These are phyloP conservation scores for Neurospora sp. DNA, from an alignment of 495 filamentous ascomycete species.

Conservation along the genomic window DNA sequence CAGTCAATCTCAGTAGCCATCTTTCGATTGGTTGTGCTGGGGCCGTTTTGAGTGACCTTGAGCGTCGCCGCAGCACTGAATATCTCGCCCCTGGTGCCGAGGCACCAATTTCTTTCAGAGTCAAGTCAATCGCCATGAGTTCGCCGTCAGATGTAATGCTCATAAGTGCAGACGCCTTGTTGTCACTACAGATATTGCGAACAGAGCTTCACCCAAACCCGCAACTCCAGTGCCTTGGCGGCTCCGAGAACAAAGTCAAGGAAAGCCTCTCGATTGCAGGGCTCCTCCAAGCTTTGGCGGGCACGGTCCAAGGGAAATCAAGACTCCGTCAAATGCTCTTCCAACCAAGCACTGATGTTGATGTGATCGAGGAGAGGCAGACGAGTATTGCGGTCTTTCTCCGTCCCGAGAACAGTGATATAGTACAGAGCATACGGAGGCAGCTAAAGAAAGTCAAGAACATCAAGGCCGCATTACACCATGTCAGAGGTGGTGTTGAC, in stretches of 20 bases:
- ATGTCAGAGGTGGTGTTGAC: conserved; percentile 68
- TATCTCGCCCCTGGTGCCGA: conserved; percentile 46
- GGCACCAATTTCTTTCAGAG: conserved; percentile 40
- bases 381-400: conserved; percentile 59
- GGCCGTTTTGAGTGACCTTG: conserved; percentile 70
- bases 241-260: conserved; percentile 60
- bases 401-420: conserved; percentile 53
- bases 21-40: conserved; percentile 64
- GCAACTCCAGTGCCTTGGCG: conserved; percentile 67
- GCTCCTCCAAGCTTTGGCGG: conserved; percentile 66
- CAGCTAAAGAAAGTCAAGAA: conserved; percentile 69
- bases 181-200: conserved; percentile 77
- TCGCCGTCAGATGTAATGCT: conserved; percentile 71
- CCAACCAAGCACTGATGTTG: conserved; percentile 60
- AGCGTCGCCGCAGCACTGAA: conserved; percentile 54
- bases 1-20: conserved; percentile 68
- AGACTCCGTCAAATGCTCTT: conserved; percentile 77
- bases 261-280: conserved; percentile 87
- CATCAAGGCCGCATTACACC: conserved; percentile 57
- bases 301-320: conserved; percentile 70
- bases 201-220: conserved; percentile 77
- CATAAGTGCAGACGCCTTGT: conserved; percentile 68
- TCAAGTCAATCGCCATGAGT: conserved; percentile 68
- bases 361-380: conserved; percentile 65
- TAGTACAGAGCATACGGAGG: conserved; percentile 47